Base-by-base conservation (phyloP, 169 alveolate species). In the Plasmodium gonderi region DNA sequence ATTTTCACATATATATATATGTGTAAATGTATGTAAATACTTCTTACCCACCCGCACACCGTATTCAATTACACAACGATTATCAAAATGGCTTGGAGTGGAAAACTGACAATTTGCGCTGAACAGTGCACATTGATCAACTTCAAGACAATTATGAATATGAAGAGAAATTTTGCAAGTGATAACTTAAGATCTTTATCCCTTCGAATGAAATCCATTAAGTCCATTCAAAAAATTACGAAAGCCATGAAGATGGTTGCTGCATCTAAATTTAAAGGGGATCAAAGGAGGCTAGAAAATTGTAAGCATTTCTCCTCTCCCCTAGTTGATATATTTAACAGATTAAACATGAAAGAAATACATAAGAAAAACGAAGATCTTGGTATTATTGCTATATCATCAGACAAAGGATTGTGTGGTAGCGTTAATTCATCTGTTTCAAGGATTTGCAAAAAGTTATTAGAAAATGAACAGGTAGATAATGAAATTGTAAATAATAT, bases 221-320 rank as follows among this genome's bases (percentile, higher is more conserved):
- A 95, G 76, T 96, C 99, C 20, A 98, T 98, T 91, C 98, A 97
- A 92, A 98, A 98, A 97, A 95, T 95, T 44, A 95, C 96, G 29
- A 97, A 97, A 92, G 98, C 99, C 90, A 98, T 97, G 99, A 97
- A 98, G 97, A 98, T 98, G 99, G 98, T 98, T 93, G 99, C 99
- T 26, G 99, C 99, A n/a, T 95, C 99, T 17, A 98, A 98, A 81
- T 97, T 98, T 95, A 97, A 96, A 82, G 97, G 96, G 47, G 99
- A 98, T 80, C 98, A 97, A 65, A 91, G 96, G 47, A 91, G 98
- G 20, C 81, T 97, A 93, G 97, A 93, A 92, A 87, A 92, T 90
- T 64, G 90, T 90, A 85, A 92, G 79, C 91, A 89, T 91, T 79
- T 92, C 90, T 44, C 97, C 91, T 38, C 92, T 7, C 92, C 92